phyloP scores from a whole-genome alignment of 139 green algal genomes.

The Micractinium sp. region DNA sequence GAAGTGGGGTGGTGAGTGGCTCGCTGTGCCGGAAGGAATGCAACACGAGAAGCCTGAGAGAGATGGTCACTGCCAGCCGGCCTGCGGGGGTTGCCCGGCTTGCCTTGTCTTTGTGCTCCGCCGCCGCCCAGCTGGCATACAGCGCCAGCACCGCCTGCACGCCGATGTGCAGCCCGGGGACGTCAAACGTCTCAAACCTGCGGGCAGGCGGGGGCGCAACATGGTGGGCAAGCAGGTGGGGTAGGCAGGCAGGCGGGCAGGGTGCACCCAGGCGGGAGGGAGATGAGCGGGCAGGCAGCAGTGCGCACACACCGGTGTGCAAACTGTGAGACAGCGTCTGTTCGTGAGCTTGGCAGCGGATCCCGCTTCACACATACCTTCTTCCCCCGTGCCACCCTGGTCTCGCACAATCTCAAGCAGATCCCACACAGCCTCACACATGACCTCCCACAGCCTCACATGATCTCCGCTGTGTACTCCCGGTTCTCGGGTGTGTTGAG shows the following conservation, averaged over 20 bases:
- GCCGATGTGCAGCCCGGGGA: slow-evolving; percentile 80
- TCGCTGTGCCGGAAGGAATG: too few species aligned
- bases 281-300: too few species aligned
- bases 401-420: neutral
- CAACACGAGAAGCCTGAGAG: too few species aligned
- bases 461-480: slow-evolving; percentile 82
- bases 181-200: slow-evolving; percentile 86
- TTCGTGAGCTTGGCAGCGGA: too few species aligned
- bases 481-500: slow-evolving; percentile 84
- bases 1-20: too few species aligned
- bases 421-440: neutral
- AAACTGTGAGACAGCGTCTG: neutral
- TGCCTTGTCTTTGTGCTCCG: slow-evolving; percentile 17
- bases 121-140: slow-evolving; percentile 54
- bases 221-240: neutral
- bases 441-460: slow-evolving; percentile 34
- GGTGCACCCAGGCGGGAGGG: neutral
- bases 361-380: too few species aligned
- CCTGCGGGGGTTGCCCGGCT: too few species aligned
- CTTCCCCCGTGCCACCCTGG: too few species aligned
- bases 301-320: neutral
- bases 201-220: neutral
- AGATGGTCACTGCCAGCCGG: too few species aligned
- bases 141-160: slow-evolving; percentile 67
- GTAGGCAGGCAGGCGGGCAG: neutral